Percentiles rank a stretch among this genome's conserved stretches.
Conservation (phyloP, 164 flowering plant species). For the Aristolochia contorta region DNA sequence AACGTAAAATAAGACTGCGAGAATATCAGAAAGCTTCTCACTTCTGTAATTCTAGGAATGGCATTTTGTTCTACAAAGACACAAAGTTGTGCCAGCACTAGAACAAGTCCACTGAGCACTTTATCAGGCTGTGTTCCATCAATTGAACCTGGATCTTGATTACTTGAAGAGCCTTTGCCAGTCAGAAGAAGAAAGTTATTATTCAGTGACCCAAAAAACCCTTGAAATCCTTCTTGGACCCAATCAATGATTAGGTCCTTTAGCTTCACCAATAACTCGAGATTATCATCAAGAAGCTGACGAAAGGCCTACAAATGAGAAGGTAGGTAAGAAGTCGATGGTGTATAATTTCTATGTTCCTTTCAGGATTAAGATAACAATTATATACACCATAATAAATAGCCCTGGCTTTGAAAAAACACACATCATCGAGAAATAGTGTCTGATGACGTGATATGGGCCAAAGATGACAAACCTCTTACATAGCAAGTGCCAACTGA, state of each 20-base stretch:
- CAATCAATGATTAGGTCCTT: conserved; percentile 57
- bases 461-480: neutral
- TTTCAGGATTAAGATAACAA: too few relatives aligned
- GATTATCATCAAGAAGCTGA: conserved; percentile 68
- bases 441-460: neutral
- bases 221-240: conserved; percentile 97
- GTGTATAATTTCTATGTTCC: neutral
- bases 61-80: conserved; percentile 86
- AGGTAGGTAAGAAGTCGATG: neutral
- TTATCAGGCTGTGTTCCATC: conserved; percentile 55
- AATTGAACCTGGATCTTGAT: conserved; percentile 31
- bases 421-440: too few relatives aligned
- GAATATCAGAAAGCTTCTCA: conserved; percentile 18
- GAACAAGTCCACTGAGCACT: conserved; percentile 63
- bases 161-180: conserved; percentile 35
- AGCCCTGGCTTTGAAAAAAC: too few relatives aligned
- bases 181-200: conserved; percentile 53
- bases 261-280: conserved; percentile 46
- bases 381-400: too few relatives aligned
- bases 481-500: too few relatives aligned
- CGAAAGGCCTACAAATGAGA: conserved; percentile 58
- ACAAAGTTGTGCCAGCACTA: conserved; percentile 81
- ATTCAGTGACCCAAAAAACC: conserved; percentile 69
- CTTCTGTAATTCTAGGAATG: conserved; percentile 94
- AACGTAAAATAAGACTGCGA: neutral